Evolutionary conservation across 257 asterid species (phyloP), one percentile per base, ranked within the genome.

Genomic region (Capsicum rhomboideum): DNA sequence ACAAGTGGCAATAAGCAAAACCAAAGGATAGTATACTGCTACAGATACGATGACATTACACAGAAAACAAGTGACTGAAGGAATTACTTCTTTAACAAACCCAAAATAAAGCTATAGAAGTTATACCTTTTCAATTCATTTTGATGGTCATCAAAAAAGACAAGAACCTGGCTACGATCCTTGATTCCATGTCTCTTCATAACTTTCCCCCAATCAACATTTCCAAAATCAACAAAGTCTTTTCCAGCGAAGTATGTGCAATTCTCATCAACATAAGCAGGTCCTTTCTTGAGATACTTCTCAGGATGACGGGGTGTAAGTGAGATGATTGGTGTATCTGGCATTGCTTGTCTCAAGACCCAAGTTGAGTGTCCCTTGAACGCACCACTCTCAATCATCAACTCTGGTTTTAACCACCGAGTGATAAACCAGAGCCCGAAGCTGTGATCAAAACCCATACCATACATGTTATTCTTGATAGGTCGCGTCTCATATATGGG

Each of bases 361-460:
- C 99, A 97, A 2, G 99, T 97, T 0, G 99, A 97, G 87, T 97
- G 99, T 72, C 99, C 99, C 87, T 97, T 97, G 83, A 97, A 97
- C 59, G 99, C 98, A 63, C 99, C 98, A 69, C 98, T 97, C 92
- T 95, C 99, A 79, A 97, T 89, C 98, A 97, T 95, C 89, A 95
- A 85, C 79, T 91, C 96, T 5, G 98, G 99, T 87, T 92, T 90
- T 88, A 97, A 87, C 98, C 97, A 95, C 78, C 89, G 88, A 3
- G 98, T 85, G 21, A 97, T 90, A 87, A 97, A 97, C 99, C 99
- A 95, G 80, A 97, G 98, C 71, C 99, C 99, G 72, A 97, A 97
- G 86, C 99, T 97, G 85, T 93, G 99, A 86, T 97, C 99, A 82
- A 97, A 93, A 78, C 98, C 98, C 99, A 97, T 97, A 64, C 98